Conservation (phyloP, 176 grass and related monocot species). For the Pharus latifolius region DNA sequence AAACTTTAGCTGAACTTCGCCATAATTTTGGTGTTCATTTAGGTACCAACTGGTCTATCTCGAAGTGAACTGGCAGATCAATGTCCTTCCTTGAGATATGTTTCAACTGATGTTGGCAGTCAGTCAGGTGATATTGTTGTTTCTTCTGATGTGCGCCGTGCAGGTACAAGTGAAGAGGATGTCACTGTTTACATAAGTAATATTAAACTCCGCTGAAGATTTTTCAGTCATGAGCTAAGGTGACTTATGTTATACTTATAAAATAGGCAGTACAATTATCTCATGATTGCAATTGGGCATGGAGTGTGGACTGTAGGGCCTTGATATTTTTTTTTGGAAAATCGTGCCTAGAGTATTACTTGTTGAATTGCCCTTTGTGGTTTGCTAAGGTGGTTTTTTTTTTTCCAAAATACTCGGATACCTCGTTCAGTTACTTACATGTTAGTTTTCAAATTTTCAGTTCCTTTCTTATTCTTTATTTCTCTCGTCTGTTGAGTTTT, state of each 20-base stretch:
- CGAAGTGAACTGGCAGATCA: background rate
- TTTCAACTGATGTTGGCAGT: background rate
- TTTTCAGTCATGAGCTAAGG: background rate
- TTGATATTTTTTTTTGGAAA: no score
- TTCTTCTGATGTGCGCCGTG: background rate
- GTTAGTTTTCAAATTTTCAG: no score
- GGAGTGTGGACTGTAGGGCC: no score
- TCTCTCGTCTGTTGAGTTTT: no score
- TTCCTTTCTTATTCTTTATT: no score
- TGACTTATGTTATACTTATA: background rate
- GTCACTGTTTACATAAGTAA: background rate
- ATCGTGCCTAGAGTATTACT: no score
- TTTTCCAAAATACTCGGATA: no score
- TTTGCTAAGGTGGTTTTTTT: no score
- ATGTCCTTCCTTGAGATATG: background rate
- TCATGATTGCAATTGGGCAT: no score
- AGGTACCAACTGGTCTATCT: slow-evolving; percentile 14
- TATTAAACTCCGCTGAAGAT: background rate
- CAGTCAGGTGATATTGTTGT: background rate
- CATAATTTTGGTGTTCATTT: background rate
- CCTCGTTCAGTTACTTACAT: no score
- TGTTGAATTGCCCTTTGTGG: no score
- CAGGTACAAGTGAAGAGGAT: background rate
- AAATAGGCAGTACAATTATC: background rate
- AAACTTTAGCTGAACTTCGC: background rate